Conservation (phyloP, 2,329 filamentous ascomycete species). For the Trichoderma hamatum region DNA sequence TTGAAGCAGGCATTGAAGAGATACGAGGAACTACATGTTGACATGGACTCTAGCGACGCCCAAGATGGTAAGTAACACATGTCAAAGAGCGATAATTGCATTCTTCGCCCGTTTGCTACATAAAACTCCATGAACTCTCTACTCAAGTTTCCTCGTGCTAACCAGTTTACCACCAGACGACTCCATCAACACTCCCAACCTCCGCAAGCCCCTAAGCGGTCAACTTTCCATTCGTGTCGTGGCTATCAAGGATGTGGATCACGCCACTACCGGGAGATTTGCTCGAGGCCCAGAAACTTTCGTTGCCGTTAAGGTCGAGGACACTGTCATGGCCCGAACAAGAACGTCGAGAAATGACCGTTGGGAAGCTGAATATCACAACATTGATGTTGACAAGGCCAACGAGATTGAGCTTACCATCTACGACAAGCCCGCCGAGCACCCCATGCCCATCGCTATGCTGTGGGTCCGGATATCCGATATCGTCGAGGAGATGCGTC, state of each 20-base stretch:
- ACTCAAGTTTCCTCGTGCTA: slow-evolving; percentile 12
- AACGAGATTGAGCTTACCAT: slow-evolving; percentile 98
- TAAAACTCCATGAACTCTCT: slow-evolving; percentile 18
- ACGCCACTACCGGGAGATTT: slow-evolving; percentile 82
- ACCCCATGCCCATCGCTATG: slow-evolving; percentile 89
- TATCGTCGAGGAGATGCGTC: slow-evolving; percentile 94
- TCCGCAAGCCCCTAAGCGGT: slow-evolving; percentile 93
- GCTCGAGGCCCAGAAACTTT: slow-evolving; percentile 92
- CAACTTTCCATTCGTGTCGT: slow-evolving; percentile 84
- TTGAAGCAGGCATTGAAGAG: slow-evolving; percentile 93
- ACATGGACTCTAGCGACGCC: slow-evolving; percentile 77
- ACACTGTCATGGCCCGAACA: slow-evolving; percentile 86
- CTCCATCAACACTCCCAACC: slow-evolving; percentile 91
- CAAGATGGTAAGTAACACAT: slow-evolving; percentile 69
- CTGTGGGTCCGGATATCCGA: slow-evolving; percentile 97
- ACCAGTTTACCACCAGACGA: slow-evolving; percentile 66
- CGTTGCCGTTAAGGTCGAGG: slow-evolving; percentile 95
- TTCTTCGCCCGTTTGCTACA: background rate
- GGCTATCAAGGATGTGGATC: slow-evolving; percentile 91
- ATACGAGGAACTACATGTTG: slow-evolving; percentile 96
- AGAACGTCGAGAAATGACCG: slow-evolving; percentile 81
- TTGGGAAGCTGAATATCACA: slow-evolving; percentile 91
- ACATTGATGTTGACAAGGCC: slow-evolving; percentile 93
- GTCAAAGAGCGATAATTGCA: background rate
- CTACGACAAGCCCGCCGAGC: slow-evolving; percentile 91